phyloP scores from a whole-genome alignment of 805 yeast species.

The Wickerhamomyces canadensis region DNA sequence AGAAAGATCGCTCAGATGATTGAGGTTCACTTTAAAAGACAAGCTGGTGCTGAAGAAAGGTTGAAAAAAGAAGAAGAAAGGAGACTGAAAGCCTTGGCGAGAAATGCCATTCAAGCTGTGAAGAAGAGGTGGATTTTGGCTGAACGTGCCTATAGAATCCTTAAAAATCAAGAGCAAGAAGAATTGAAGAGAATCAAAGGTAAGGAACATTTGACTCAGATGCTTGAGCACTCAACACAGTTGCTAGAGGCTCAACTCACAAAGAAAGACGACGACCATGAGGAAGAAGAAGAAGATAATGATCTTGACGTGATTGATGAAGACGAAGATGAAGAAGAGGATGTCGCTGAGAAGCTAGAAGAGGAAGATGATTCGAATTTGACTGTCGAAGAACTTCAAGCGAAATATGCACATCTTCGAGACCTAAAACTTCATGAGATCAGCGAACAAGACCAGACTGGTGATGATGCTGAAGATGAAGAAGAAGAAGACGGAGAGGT shows the following conservation, averaged over 20 bases:
- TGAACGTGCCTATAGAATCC: conserved; percentile 66
- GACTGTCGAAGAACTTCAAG: conserved; percentile 24
- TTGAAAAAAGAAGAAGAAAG: conserved; percentile 70
- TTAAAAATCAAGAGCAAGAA: conserved; percentile 74
- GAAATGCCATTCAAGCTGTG: conserved; percentile 76
- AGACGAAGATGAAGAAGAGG: conserved; percentile 15
- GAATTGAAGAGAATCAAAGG: conserved; percentile 77
- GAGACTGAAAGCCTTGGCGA: conserved; percentile 63
- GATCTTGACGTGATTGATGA: conserved; percentile 14
- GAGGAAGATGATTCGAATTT: conserved; percentile 23
- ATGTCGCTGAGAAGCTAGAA: conserved; percentile 25
- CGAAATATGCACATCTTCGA: conserved; percentile 22
- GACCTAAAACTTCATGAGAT: conserved; percentile 22
- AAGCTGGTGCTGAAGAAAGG: conserved; percentile 85
- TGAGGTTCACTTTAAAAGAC: conserved; percentile 79
- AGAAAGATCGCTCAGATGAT: conserved; percentile 74
- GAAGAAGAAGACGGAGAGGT: conserved; percentile 21
- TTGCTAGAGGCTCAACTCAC: conserved; percentile 79
- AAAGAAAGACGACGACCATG: conserved; percentile 27
- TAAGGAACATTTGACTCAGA: conserved; percentile 79
- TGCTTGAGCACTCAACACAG: conserved; percentile 87
- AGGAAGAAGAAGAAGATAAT: conserved; percentile 22
- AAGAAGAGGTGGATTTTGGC: conserved; percentile 90
- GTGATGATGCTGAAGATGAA: conserved; percentile 17
- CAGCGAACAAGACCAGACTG: conserved; percentile 19